phyloP scores from a whole-genome alignment of 139 green algal genomes.

The Marvania coccoides region DNA sequence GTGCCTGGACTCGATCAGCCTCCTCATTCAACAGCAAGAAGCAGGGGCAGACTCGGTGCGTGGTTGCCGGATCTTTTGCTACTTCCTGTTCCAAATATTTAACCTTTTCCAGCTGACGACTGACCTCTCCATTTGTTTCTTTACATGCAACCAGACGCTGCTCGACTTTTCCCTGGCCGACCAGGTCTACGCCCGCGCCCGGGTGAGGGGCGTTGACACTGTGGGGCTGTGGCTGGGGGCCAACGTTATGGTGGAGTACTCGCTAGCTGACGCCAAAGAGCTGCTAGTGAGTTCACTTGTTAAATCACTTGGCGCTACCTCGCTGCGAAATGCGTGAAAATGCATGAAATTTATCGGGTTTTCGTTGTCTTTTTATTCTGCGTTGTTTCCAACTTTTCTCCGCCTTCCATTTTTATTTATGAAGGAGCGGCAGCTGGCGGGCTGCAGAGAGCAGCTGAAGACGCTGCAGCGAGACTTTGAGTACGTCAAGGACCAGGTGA shows the following conservation, averaged over 20 bases:
- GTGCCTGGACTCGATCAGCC: slow-evolving; percentile 31
- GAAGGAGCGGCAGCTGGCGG: slow-evolving; percentile 37
- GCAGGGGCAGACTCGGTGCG: slow-evolving; percentile 15
- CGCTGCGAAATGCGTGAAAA: too few relatives aligned
- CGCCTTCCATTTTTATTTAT: background rate
- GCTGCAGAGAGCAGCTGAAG: slow-evolving; percentile 30
- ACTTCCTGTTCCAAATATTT: background rate
- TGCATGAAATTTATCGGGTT: too few relatives aligned
- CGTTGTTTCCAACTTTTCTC: too few relatives aligned
- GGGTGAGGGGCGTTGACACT: slow-evolving; percentile 22
- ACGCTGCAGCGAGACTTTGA: slow-evolving; percentile 35
- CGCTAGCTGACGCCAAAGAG: slow-evolving; percentile 50
- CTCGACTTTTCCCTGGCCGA: slow-evolving; percentile 60
- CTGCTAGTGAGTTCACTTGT: slow-evolving; percentile 25
- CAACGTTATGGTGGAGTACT: slow-evolving; percentile 78
- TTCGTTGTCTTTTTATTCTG: too few relatives aligned
- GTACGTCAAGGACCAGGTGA: slow-evolving; percentile 58
- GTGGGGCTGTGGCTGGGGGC: slow-evolving; percentile 77
- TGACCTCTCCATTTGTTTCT: background rate
- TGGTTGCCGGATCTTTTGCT: background rate
- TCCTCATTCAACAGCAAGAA: slow-evolving; percentile 29
- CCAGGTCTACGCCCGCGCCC: slow-evolving; percentile 55
- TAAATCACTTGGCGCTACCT: too few relatives aligned
- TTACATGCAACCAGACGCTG: slow-evolving; percentile 15
- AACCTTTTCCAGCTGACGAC: background rate